A percentile compares a stretch with the other conserved stretches of the same genome.
Conservation (phyloP, 306 rosid genomes). For the Comarum palustre region DNA sequence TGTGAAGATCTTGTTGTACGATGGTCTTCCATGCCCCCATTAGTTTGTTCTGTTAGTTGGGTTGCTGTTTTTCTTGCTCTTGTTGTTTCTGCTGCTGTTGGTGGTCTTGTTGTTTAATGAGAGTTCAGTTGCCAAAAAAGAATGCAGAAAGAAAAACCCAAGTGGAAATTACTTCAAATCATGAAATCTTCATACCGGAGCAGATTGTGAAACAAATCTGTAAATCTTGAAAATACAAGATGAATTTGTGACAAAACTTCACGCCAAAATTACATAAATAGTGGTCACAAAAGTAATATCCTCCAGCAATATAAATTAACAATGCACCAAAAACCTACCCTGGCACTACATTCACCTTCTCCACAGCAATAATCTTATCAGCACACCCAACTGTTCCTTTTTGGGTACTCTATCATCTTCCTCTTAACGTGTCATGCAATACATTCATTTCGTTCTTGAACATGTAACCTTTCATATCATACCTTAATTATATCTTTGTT, state of each 20-base stretch:
- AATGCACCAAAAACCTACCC: constrained; percentile 20
- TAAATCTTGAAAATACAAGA: constrained; percentile 4
- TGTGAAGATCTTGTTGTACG: no score
- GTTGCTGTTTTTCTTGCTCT: no score
- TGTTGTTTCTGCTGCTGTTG: no score
- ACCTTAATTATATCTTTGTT: constrained; percentile 29
- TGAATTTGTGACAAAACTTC: constrained; percentile 10
- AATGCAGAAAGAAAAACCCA: no score
- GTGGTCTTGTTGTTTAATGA: no score
- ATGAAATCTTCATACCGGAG: not conserved
- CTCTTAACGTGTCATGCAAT: constrained; percentile 27
- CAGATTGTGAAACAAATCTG: constrained; percentile 18
- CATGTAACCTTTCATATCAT: constrained; percentile 21
- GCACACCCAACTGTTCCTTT: not conserved
- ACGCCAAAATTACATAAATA: constrained; percentile 29
- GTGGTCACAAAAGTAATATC: constrained; percentile 30
- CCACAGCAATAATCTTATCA: constrained; percentile 27
- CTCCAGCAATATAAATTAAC: constrained; percentile 24
- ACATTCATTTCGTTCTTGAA: constrained; percentile 18
- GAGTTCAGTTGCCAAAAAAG: no score
- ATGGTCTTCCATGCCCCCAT: no score
- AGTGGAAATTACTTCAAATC: not conserved
- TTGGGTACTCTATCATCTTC: constrained; percentile 15
- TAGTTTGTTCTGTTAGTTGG: no score
- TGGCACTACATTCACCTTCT: constrained; percentile 23